Base-by-base conservation (phyloP, 1,284 basidiomycete species). In the Microbotryum silenes-acaulis region DNA sequence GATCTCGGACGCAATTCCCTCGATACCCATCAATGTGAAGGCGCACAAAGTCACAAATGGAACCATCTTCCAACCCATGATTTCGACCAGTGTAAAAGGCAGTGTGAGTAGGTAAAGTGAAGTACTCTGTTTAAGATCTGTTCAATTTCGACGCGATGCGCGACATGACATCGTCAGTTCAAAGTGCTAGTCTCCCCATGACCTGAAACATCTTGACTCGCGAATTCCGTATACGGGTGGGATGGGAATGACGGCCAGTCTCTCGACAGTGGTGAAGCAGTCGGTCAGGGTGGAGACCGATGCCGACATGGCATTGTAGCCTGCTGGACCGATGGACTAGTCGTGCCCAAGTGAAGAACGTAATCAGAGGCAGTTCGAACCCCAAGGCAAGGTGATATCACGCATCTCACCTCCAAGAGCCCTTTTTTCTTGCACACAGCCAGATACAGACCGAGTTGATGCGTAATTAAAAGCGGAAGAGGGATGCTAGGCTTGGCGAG, bases 371-470 rank as follows among this genome's bases (percentile, higher is more conserved):
- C 14, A 42, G 18, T 16, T 42, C 8, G 37, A 5, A 12, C 4
- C 37, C 12, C 16, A 16, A 18, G 16, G 16, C 4, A 42, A 0
- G 37, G 16, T 16, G 16, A 4, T 16, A 6, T 18, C 16, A 16
- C 3, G 16, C 14, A 18, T 4, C 16, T 42, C 37, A 42, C 37
- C 37, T 42, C 37, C 16, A 42, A 42, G 16, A 42, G 37, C 20
- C 58, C 42, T 20, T 61, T 59, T 2, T 52, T 46, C n/a, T 57
- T 60, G 63, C 61, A 69, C 59, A 62, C 56, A 2, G 72, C 68
- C 18, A 73, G 60, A 46, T 74, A 73, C n/a, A 72, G 52, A 14
- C 65, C 61, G 5, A 74, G 45, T 42, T 73, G 67, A 57, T 74
- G 72, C 7, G 70, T 64, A 44, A 74, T 72, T 18, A 72, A 62